A percentile compares a stretch with the other conserved stretches of the same genome.
Conservation (phyloP, 1,284 basidiomycete genomes). For the Cerioporus squamosus region DNA sequence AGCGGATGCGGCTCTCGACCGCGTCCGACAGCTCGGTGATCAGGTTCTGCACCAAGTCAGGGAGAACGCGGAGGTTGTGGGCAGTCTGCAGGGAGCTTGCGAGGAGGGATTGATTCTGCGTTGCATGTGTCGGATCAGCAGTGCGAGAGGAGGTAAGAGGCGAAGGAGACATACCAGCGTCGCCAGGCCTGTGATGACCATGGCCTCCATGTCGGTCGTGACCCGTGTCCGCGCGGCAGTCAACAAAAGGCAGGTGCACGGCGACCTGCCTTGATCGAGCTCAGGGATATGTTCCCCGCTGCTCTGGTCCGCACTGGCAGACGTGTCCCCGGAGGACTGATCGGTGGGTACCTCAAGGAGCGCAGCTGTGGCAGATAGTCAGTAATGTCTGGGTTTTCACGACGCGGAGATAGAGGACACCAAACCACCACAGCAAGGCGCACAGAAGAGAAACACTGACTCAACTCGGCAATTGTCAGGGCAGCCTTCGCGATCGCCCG, state of each 20-base stretch:
- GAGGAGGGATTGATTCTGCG: conserved; percentile 85
- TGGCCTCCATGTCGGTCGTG: conserved; percentile 84
- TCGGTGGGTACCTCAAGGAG: conserved; percentile 20
- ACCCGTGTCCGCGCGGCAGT: conserved; percentile 71
- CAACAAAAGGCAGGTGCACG: conserved; percentile 72
- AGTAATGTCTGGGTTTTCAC: neutral
- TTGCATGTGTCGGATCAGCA: neutral
- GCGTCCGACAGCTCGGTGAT: conserved; percentile 84
- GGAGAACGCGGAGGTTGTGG: conserved; percentile 87
- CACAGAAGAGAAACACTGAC: conserved; percentile 46
- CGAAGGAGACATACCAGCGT: conserved; percentile 60
- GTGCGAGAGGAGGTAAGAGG: neutral
- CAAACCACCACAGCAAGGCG: neutral
- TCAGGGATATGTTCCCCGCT: conserved; percentile 43
- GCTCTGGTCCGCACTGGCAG: neutral
- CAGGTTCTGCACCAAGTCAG: conserved; percentile 82
- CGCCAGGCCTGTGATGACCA: conserved; percentile 80
- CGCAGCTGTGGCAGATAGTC: conserved; percentile 17
- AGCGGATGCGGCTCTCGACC: conserved; percentile 79
- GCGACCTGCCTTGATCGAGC: conserved; percentile 73
- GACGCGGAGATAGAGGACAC: too few relatives aligned
- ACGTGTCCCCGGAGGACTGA: neutral
- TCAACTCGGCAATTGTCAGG: conserved; percentile 86
- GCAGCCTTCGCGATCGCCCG: conserved; percentile 89
- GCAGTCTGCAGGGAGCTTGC: conserved; percentile 94